These are phyloP conservation scores for Boletus vermiculosoides DNA, from an alignment of 768 basidiomycete genomes.

Conservation along the genomic window DNA sequence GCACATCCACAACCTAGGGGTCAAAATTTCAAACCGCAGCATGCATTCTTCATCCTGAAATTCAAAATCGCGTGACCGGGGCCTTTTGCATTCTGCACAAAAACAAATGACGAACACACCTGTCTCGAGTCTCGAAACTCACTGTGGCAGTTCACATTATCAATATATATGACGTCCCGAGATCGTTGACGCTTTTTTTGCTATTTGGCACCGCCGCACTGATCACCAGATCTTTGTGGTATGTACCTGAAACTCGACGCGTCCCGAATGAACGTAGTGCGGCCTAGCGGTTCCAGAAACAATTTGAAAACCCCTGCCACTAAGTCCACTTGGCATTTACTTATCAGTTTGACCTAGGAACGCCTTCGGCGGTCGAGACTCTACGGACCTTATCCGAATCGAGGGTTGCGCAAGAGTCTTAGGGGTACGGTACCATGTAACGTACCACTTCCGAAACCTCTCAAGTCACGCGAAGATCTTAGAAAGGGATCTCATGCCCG, in stretches of 20 bases:
- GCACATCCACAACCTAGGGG: background rate
- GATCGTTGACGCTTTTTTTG: background rate
- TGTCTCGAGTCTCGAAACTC: background rate
- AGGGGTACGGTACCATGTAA: background rate
- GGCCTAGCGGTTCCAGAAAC: background rate
- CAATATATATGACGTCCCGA: background rate
- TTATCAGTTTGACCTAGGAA: too few relatives aligned
- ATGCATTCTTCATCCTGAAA: slow-evolving; percentile 5
- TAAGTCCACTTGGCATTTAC: too few relatives aligned
- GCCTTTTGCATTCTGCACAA: background rate
- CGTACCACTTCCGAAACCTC: background rate
- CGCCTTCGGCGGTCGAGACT: slow-evolving; percentile 12
- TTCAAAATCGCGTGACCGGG: slow-evolving; percentile 8
- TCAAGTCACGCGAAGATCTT: background rate
- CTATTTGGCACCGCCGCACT: background rate
- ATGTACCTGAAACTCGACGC: background rate
- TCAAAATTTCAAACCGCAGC: background rate
- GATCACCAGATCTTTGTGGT: background rate
- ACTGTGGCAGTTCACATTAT: background rate
- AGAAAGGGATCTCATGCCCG: background rate
- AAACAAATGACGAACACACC: background rate
- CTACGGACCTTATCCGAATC: slow-evolving; percentile 13
- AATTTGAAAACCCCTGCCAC: too few relatives aligned
- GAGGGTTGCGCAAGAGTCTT: slow-evolving; percentile 5
- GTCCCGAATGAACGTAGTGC: background rate